A percentile compares a stretch with the other conserved stretches of the same genome.
Conservation (phyloP, 2,329 filamentous ascomycete genomes). For the Exserohilum turcica region DNA sequence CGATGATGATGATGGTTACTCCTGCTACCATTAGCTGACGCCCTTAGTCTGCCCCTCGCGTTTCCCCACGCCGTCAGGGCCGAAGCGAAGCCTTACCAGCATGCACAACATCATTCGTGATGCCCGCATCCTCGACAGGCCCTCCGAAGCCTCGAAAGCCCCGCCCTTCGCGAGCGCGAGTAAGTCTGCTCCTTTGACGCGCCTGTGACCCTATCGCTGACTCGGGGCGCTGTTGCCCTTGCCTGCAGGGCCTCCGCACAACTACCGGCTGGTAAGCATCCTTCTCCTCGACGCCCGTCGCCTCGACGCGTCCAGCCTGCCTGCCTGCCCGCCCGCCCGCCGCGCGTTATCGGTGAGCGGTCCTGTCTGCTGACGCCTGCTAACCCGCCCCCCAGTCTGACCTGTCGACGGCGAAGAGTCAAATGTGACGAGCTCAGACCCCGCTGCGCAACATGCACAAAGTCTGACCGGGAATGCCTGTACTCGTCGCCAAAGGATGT, state of each 20-base stretch:
- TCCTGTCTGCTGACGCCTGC: background rate
- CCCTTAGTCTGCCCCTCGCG: constrained; percentile 7
- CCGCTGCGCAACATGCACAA: constrained; percentile 52
- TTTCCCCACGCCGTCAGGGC: constrained; percentile 9
- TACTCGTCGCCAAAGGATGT: constrained; percentile 38
- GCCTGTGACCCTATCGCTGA: constrained; percentile 1
- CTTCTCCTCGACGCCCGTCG: constrained; percentile 8
- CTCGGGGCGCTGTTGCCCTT: background rate
- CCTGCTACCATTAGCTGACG: background rate
- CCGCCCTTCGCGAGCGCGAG: constrained; percentile 50
- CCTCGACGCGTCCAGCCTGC: background rate
- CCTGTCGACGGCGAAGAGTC: constrained; percentile 55
- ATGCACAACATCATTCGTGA: constrained; percentile 31
- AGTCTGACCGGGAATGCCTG: constrained; percentile 51
- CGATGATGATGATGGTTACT: too few relatives aligned
- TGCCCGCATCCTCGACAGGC: constrained; percentile 35
- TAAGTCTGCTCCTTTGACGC: background rate
- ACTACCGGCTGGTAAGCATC: constrained; percentile 52
- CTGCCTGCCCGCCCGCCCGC: background rate
- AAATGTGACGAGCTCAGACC: constrained; percentile 59
- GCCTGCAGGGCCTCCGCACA: constrained; percentile 47
- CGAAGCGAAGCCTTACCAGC: constrained; percentile 34
- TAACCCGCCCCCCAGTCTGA: constrained; percentile 41
- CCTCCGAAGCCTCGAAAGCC: constrained; percentile 42
- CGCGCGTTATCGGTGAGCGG: background rate